Evolutionary conservation across 345 rosid genomes (phyloP).

Genomic region (Bretschneidera sinensis): DNA sequence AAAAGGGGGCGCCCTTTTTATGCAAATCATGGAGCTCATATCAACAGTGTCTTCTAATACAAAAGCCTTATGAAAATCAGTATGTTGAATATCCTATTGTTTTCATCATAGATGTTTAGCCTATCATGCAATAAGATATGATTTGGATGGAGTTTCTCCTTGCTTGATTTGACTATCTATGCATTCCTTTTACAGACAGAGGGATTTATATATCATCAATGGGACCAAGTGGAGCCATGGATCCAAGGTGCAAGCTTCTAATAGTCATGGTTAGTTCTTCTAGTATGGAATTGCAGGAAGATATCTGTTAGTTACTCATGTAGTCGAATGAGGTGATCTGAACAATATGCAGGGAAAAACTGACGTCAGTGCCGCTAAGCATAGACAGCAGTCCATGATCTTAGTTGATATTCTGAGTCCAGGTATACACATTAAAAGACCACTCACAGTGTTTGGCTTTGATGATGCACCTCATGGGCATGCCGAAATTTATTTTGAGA

Average conservation of each 20-base stretch:
- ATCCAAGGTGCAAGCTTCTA: constrained; percentile 93
- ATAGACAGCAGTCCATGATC: constrained; percentile 97
- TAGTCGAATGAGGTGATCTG: constrained; percentile 6
- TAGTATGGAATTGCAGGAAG: not conserved
- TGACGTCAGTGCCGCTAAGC: constrained; percentile 68
- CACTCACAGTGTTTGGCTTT: constrained; percentile 83
- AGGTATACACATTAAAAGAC: constrained; percentile 71
- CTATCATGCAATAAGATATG: no score
- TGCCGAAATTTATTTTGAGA: constrained; percentile 76
- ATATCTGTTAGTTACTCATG: constrained; percentile 7
- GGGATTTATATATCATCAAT: constrained; percentile 73
- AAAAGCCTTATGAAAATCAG: not conserved
- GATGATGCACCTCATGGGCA: constrained; percentile 99
- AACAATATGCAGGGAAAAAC: constrained; percentile 73
- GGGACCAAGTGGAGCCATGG: constrained; percentile 98
- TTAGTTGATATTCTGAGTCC: constrained; percentile 75
- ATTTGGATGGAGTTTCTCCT: constrained; percentile 5
- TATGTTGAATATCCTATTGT: constrained; percentile 1
- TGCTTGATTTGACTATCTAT: constrained; percentile 9
- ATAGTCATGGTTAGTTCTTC: constrained; percentile 83
- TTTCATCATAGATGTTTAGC: no score
- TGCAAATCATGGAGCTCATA: not conserved
- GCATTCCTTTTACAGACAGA: constrained; percentile 48
- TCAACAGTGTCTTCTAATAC: not conserved
- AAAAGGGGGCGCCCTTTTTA: not conserved